These are phyloP conservation scores for Termitomyces sp. DNA, from an alignment of 768 basidiomycete genomes.

Conservation along the genomic window DNA sequence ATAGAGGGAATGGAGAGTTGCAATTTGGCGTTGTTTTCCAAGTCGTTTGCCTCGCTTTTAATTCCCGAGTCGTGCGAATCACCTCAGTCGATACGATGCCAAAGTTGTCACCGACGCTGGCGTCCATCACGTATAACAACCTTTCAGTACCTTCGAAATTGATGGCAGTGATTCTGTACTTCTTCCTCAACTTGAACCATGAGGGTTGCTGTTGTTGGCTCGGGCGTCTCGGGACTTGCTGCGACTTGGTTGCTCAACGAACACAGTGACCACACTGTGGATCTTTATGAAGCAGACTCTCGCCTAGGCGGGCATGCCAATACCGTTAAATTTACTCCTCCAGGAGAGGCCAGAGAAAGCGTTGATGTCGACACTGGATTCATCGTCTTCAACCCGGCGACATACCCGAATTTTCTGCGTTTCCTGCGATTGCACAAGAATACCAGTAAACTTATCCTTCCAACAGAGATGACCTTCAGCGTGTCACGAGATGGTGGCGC, in stretches of 20 bases:
- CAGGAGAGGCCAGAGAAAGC: slow-evolving; percentile 25
- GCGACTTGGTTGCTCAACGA: slow-evolving; percentile 79
- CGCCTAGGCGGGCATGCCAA: slow-evolving; percentile 77
- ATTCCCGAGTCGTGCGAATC: too few species aligned
- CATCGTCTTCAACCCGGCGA: slow-evolving; percentile 72
- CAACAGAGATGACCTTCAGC: slow-evolving; percentile 77
- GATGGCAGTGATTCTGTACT: neutral
- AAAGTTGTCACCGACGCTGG: neutral
- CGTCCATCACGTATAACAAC: neutral
- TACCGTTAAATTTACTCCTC: slow-evolving; percentile 53
- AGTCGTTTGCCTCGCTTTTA: too few species aligned
- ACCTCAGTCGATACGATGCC: too few species aligned
- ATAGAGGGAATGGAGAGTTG: neutral
- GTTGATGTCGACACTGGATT: slow-evolving; percentile 66
- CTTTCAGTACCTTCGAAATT: neutral
- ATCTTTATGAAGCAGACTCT: slow-evolving; percentile 66
- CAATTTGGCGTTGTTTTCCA: neutral
- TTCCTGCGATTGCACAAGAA: slow-evolving; percentile 48
- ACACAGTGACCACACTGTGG: slow-evolving; percentile 69
- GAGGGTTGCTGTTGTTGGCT: slow-evolving; percentile 73
- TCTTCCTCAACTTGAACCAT: slow-evolving; percentile 28
- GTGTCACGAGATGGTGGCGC: slow-evolving; percentile 65
- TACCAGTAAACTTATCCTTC: slow-evolving; percentile 43
- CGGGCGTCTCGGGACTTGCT: slow-evolving; percentile 75
- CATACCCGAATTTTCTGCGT: slow-evolving; percentile 76